Conservation (phyloP, 1,284 basidiomycete species). For the Cystobasidiaceae sp. region DNA sequence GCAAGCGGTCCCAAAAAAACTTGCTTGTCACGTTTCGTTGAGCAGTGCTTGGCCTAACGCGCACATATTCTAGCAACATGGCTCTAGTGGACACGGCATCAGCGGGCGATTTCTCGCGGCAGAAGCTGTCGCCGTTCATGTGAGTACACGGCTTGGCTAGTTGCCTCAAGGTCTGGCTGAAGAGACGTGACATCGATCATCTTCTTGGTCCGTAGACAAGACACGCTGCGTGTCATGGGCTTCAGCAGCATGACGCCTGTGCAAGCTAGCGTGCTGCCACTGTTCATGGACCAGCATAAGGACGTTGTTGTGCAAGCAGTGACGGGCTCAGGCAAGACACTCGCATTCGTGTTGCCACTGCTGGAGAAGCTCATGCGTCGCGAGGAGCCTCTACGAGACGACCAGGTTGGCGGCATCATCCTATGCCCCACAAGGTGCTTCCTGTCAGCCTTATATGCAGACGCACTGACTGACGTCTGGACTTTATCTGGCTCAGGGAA, state of each 20-base stretch:
- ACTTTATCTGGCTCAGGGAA: constrained; percentile 60
- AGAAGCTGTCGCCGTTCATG: not conserved
- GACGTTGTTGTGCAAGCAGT: constrained; percentile 85
- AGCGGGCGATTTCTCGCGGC: not conserved
- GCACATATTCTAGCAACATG: too few relatives aligned
- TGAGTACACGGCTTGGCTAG: too few relatives aligned
- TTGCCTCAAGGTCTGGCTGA: too few relatives aligned
- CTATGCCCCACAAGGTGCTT: constrained; percentile 86
- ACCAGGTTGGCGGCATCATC: constrained; percentile 84
- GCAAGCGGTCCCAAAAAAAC: too few relatives aligned
- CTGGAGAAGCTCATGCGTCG: constrained; percentile 76
- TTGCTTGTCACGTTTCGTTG: too few relatives aligned
- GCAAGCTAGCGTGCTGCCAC: constrained; percentile 89
- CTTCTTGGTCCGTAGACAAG: constrained; percentile 4
- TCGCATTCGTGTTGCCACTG: constrained; percentile 90
- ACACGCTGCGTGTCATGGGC: constrained; percentile 15
- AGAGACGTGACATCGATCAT: not conserved
- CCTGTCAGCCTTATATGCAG: too few relatives aligned
- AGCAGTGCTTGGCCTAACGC: too few relatives aligned
- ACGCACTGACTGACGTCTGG: not conserved
- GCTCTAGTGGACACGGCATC: constrained; percentile 1
- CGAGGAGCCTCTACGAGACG: constrained; percentile 58
- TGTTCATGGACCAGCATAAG: constrained; percentile 93
- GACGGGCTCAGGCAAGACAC: constrained; percentile 95
- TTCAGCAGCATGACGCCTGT: constrained; percentile 77